These are phyloP conservation scores for Diatrype stigma DNA, from an alignment of 2,329 filamentous ascomycete genomes.

Conservation along the genomic window DNA sequence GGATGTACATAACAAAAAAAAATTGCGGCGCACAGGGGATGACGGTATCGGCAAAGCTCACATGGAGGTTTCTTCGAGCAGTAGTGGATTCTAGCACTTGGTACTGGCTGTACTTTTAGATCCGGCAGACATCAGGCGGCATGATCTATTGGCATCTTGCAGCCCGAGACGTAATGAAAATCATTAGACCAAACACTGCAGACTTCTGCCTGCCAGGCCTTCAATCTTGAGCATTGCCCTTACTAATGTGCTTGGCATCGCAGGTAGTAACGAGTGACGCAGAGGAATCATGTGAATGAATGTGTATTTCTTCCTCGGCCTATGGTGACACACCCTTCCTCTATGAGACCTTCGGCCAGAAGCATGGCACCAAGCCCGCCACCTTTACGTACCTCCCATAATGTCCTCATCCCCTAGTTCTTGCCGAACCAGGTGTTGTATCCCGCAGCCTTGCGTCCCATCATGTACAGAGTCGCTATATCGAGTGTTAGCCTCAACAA, in stretches of 20 bases:
- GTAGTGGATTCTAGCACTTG: neutral
- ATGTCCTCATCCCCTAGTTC: slow-evolving; percentile 33
- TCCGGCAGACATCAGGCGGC: slow-evolving; percentile 10
- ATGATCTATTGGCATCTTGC: slow-evolving; percentile 12
- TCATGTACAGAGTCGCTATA: slow-evolving; percentile 62
- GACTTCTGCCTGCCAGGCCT: neutral
- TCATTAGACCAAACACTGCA: slow-evolving; percentile 13
- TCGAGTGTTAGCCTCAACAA: slow-evolving; percentile 19
- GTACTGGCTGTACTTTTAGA: slow-evolving; percentile 22
- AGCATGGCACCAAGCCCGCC: slow-evolving; percentile 8
- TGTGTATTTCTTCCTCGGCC: slow-evolving; percentile 15
- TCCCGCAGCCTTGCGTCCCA: slow-evolving; percentile 67
- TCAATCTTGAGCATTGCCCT: slow-evolving; percentile 1
- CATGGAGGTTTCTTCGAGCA: neutral
- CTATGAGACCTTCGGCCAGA: slow-evolving; percentile 5
- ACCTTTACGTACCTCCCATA: neutral
- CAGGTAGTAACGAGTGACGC: neutral
- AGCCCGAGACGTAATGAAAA: slow-evolving; percentile 21
- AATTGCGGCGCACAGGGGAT: slow-evolving; percentile 5
- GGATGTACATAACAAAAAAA: slow-evolving; percentile 15
- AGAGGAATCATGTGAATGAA: slow-evolving; percentile 14
- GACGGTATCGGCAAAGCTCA: slow-evolving; percentile 4
- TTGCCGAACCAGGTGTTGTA: slow-evolving; percentile 75
- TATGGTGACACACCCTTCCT: slow-evolving; percentile 10
- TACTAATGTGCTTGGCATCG: neutral